Evolutionary conservation across 768 basidiomycete species (phyloP), one percentile per base, ranked within the genome.

Genomic region (Phlegmacium glaucopus): DNA sequence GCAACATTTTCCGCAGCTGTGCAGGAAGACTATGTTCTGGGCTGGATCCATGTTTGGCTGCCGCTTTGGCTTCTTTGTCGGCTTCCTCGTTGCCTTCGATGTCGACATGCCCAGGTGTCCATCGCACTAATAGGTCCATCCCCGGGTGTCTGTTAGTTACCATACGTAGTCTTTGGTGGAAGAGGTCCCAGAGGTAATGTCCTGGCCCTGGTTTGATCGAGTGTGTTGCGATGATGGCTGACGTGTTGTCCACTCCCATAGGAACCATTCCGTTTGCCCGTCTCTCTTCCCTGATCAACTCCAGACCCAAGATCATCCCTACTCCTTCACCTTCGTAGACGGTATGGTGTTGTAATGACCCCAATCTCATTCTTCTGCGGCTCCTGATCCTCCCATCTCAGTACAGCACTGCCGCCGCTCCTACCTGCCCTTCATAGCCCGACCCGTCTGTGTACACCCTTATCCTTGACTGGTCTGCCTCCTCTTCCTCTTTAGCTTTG

Each of bases 371-470:
- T 8, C 28, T 25, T 25, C 16, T 39, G 16, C 45, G 12, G 9
- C n/a, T 16, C 8, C 8, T 11, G 11, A 27, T 37, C 46, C 11
- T n/a, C 4, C 25, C 49, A 15, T 36, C 37, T 22, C 49, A 10
- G 41, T 50, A 54, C 18, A 54, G 16, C 9, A 55, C 48, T 25
- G 56, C 54, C 15, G 52, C 52, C 18, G 44, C 45, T 9, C 52
- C 52, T 13, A 32, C 30, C 30, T 8, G 8, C 13, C 30, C 30
- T 8, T 32, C 30, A 32, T 8, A 8, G 9, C 30, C 30, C 30
- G 30, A 32, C 13, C 30, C 30, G 13, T 32, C 30, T 13, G 13
- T 8, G 30, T 32, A 32, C 30, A 32, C 30, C 13, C 30, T 8
- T 32, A 32, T 32, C 30, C 13, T 13, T 13, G 30, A 8, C 30